Base-by-base conservation (phyloP, 2,329 filamentous ascomycete genomes). In the Alternaria sp. region DNA sequence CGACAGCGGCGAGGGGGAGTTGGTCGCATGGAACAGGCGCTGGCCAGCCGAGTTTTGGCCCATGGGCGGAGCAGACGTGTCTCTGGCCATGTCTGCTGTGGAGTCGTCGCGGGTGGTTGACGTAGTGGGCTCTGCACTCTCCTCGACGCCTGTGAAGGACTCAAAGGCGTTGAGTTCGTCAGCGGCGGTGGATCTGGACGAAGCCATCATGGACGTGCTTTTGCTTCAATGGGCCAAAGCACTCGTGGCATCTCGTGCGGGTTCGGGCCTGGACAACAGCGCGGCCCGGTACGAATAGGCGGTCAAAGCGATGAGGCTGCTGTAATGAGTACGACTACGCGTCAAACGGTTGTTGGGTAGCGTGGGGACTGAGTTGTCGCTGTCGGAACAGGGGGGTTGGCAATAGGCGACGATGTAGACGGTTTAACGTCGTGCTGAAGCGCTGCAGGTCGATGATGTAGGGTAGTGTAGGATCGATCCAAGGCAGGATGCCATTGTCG, bases 1-100 rank as follows among this genome's bases (percentile, higher is more conserved):
- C 26, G 81, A 80, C 59, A 76, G 71, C 38, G 82, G 82, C 7
- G 75, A 72, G 20, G 79, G 73, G 43, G 74, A 73, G 64, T 61
- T 70, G n/a, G 75, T 73, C 60, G 65, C 62, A 65, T 71, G 72
- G 43, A 74, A 65, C 22, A 73, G 69, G 38, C 72, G 73, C 47
- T 67, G 63, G 22, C 69, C 68, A 47, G 65, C 70, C 53, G 69
- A 60, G 32, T 72, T 70, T 48, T 68, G 66, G 28, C 69, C 72
- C 67, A 68, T 70, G 51, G 70, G 48, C 16, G 67, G 60, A 26
- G 62, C 49, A 24, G 63, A 26, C 32, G 47, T 38, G 49, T 32
- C 62, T 44, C 61, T 60, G 52, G 30, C 38, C 22, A 55, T 57
- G 39, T 58, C 20, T 54, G 65, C 62, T 18, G 67, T 63, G 48